These are phyloP conservation scores for Fonsecaea multimorphosa DNA, from an alignment of 2,329 filamentous ascomycete genomes.

Conservation along the genomic window DNA sequence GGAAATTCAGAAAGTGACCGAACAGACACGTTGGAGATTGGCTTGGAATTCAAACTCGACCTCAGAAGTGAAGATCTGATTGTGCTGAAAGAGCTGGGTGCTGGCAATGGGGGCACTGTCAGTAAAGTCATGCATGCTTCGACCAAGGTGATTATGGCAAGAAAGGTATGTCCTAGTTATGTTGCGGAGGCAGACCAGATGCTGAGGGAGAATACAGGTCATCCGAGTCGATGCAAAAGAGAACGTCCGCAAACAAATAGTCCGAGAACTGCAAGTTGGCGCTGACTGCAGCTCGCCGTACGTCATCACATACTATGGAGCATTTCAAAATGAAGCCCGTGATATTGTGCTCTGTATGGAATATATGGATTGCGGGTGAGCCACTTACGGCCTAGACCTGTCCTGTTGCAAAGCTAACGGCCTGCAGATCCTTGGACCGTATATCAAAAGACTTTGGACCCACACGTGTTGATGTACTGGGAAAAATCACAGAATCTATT, in stretches of 20 bases:
- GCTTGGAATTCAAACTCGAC: slow-evolving; percentile 94
- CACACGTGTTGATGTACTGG: slow-evolving; percentile 91
- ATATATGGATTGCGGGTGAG: slow-evolving; percentile 98
- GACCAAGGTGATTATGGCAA: slow-evolving; percentile 94
- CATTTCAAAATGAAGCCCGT: slow-evolving; percentile 93
- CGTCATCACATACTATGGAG: slow-evolving; percentile 97
- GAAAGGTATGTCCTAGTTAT: slow-evolving; percentile 71
- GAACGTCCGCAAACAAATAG: slow-evolving; percentile 94
- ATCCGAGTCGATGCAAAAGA: slow-evolving; percentile 98
- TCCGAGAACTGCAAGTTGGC: slow-evolving; percentile 97
- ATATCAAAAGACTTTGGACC: slow-evolving; percentile 95
- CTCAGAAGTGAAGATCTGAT: slow-evolving; percentile 90
- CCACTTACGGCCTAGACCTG: slow-evolving; percentile 31
- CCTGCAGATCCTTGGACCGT: slow-evolving; percentile 79
- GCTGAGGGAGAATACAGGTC: slow-evolving; percentile 63
- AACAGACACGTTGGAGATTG: slow-evolving; percentile 84
- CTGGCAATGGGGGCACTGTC: slow-evolving; percentile 95
- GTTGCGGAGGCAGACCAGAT: slow-evolving; percentile 21
- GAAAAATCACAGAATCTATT: slow-evolving; percentile 96
- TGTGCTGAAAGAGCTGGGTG: slow-evolving; percentile 90
- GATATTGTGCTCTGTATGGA: slow-evolving; percentile 99
- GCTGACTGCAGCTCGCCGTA: slow-evolving; percentile 96
- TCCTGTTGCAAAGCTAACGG: neutral
- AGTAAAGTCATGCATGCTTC: slow-evolving; percentile 96
- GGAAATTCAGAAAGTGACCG: slow-evolving; percentile 65